Evolutionary conservation across 2,329 filamentous ascomycete species (phyloP), one percentile per base, ranked within the genome.

Genomic region (Talaromyces atroroseus): DNA sequence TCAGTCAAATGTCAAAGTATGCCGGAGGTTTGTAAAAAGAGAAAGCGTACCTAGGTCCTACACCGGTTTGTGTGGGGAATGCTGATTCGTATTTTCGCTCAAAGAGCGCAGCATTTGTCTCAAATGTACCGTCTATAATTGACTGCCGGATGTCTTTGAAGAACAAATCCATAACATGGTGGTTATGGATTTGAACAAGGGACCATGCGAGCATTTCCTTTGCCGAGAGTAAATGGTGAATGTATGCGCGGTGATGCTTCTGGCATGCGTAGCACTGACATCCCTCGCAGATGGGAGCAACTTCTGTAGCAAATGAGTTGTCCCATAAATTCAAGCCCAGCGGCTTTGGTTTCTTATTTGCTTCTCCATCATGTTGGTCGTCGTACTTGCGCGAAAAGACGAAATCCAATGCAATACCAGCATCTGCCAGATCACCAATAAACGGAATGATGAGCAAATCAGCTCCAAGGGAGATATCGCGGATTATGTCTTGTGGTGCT

Each of bases 151-250:
- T 77, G 0, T 78, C 81, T 0, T 76, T 71, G 70, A 97, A 96
- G 75, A 97, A 96, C 0, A 74, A 65, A 47, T 82, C 80, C 53
- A 95, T 72, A 7, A 88, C 74, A 59, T 85, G 80, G 69, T 95
- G 86, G 69, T 99, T 99, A 74, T 99, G 94, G 3, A 96, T 81
- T 70, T 97, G 92, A 7, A 99, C 79, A 7, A 99, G 79, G 0
- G 87, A 89, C 94, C 94, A 99, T 23, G 88, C 92, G 4, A 96
- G 83, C 94, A 99, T 97, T 73, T 99, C 94, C 67, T 92, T 95
- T 0, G 94, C 91, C 48, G 84, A 80, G 5, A 99, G 82, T 1
- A 97, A 80, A 71, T 99, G 94, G 62, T 91, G 87, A 36, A 99
- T 68, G 71, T 89, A 99, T 0, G 94, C 92, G 50, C 87, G 80